Evolutionary conservation across 768 basidiomycete genomes (phyloP).

Genomic region (Cystofilobasidium bisporidii): DNA sequence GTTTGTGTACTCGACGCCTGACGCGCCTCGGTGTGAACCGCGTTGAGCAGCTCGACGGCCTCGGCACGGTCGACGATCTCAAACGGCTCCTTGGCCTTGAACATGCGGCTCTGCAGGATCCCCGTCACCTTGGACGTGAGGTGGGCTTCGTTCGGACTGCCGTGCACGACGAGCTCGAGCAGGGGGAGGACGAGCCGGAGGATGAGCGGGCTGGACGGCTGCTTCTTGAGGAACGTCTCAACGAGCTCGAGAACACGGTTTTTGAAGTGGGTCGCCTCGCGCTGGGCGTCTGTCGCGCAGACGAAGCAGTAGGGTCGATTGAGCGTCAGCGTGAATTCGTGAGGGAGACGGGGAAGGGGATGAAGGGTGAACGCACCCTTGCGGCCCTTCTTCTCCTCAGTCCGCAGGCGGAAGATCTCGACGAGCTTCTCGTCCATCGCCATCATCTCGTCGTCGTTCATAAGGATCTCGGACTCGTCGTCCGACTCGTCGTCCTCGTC

Average conservation of each 20-base stretch:
- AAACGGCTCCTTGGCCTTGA: slow-evolving; percentile 62
- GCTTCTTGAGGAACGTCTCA: slow-evolving; percentile 69
- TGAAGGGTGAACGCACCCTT: slow-evolving; percentile 50
- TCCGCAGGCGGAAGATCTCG: slow-evolving; percentile 65
- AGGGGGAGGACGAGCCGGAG: slow-evolving; percentile 64
- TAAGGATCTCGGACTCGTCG: slow-evolving; percentile 42
- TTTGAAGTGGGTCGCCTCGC: slow-evolving; percentile 91
- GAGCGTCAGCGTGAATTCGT: not conserved
- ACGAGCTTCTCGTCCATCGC: slow-evolving; percentile 86
- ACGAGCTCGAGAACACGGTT: slow-evolving; percentile 91
- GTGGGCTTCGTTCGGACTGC: slow-evolving; percentile 68
- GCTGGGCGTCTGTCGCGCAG: slow-evolving; percentile 51
- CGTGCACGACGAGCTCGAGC: slow-evolving; percentile 59
- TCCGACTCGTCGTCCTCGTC: slow-evolving; percentile 46
- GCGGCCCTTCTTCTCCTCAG: slow-evolving; percentile 52
- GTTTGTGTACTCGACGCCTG: slow-evolving; percentile 56
- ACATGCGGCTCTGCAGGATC: slow-evolving; percentile 62
- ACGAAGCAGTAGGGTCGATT: too few species aligned
- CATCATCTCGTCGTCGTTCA: slow-evolving; percentile 99
- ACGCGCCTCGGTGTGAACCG: slow-evolving; percentile 63
- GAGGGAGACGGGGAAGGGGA: not conserved
- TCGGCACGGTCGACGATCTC: slow-evolving; percentile 43
- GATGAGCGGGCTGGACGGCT: slow-evolving; percentile 60
- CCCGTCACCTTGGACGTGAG: slow-evolving; percentile 79
- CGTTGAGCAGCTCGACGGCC: slow-evolving; percentile 48